These are phyloP conservation scores for Oenanthe javanica DNA, from an alignment of 140 eudicot genomes.

Conservation along the genomic window DNA sequence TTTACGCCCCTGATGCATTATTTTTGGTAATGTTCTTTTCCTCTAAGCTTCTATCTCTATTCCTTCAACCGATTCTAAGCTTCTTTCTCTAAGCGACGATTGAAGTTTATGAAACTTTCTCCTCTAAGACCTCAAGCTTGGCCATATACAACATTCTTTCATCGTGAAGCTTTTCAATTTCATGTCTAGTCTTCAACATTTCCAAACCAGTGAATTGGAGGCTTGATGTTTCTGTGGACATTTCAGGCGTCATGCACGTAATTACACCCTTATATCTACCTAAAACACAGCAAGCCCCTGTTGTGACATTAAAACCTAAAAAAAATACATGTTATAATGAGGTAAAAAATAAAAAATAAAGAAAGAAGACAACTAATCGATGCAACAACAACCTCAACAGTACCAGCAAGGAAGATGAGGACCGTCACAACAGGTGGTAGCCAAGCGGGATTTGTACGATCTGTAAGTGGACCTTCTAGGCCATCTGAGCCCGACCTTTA, in stretches of 20 bases:
- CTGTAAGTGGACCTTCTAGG: constrained; percentile 62
- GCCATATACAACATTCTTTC: constrained; percentile 44
- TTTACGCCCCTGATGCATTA: too few relatives aligned
- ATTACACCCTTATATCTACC: too few relatives aligned
- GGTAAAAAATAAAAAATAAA: too few relatives aligned
- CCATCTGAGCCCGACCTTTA: constrained; percentile 91
- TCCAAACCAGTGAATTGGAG: too few relatives aligned
- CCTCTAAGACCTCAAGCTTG: constrained; percentile 47
- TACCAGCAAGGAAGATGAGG: constrained; percentile 30
- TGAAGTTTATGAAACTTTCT: constrained; percentile 56
- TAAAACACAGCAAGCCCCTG: too few relatives aligned
- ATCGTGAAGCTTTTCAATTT: constrained; percentile 33
- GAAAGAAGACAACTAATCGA: too few relatives aligned
- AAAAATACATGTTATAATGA: too few relatives aligned
- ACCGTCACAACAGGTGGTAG: constrained; percentile 40
- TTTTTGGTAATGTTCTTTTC: too few relatives aligned
- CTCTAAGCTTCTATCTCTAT: too few relatives aligned
- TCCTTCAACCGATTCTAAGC: constrained; percentile 44
- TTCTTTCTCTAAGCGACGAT: constrained; percentile 29
- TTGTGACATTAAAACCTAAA: too few relatives aligned
- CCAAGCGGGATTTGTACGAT: constrained; percentile 40
- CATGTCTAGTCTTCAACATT: constrained; percentile 30
- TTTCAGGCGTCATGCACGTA: too few relatives aligned
- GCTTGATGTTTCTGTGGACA: too few relatives aligned
- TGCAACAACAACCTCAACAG: constrained; percentile 2